A percentile compares a stretch with the other conserved stretches of the same genome.
Conservation (phyloP, 148 eudicot genomes). For the Amaranthus palmeri region DNA sequence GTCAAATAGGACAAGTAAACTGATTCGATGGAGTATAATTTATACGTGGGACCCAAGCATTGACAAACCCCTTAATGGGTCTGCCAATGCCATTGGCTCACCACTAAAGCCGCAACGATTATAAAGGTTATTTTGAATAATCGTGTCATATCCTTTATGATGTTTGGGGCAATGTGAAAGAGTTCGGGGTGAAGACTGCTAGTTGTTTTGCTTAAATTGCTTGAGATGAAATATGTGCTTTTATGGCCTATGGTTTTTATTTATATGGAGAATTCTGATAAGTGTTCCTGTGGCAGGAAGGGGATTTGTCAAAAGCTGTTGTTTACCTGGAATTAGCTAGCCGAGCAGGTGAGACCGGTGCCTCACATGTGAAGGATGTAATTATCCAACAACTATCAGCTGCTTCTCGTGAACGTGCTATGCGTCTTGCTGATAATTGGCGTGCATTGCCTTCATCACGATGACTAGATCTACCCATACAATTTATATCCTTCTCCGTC, state of each 20-base stretch:
- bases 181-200: not conserved
- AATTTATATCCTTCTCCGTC: not conserved
- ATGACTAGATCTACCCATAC: constrained; percentile 23
- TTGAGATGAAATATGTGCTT: constrained; percentile 9
- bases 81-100: too few relatives aligned
- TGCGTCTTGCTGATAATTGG: constrained; percentile 69
- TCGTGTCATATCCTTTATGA: too few relatives aligned
- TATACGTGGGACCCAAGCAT: too few relatives aligned
- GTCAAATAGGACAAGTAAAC: too few relatives aligned
- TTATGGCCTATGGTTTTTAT: too few relatives aligned
- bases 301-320: constrained; percentile 71
- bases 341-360: constrained; percentile 74
- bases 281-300: constrained; percentile 53
- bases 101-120: too few relatives aligned
- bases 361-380: constrained; percentile 60
- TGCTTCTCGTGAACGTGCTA: constrained; percentile 47
- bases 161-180: too few relatives aligned
- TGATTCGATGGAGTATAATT: too few relatives aligned
- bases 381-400: constrained; percentile 58
- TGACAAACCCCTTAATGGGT: too few relatives aligned
- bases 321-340: constrained; percentile 82
- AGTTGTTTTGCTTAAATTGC: not conserved
- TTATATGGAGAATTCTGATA: constrained; percentile 18
- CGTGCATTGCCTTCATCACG: constrained; percentile 61
- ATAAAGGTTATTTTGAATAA: too few relatives aligned